Percentiles rank a stretch among this genome's conserved stretches.
Evolutionary conservation across 768 basidiomycete species (phyloP).

Genomic region (Filobasidium floriforme): DNA sequence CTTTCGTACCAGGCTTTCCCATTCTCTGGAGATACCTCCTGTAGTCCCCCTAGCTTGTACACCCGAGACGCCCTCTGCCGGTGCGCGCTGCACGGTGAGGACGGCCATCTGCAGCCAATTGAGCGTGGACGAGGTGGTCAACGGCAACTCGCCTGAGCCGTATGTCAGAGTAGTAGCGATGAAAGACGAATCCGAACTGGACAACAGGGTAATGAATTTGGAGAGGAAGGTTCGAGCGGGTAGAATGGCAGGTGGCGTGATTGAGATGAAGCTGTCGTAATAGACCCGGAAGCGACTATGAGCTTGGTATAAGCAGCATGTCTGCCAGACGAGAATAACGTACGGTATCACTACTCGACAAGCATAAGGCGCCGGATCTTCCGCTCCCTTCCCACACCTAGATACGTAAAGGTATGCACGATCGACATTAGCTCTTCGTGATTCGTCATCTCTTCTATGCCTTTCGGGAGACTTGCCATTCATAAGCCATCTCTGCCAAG

Average conservation of each 20-base stretch:
- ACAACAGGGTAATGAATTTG: conserved; percentile 63
- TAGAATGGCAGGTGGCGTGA: conserved; percentile 81
- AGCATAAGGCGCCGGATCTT: conserved; percentile 66
- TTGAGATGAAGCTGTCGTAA: conserved; percentile 49
- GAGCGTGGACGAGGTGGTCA: conserved; percentile 66
- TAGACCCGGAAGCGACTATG: not conserved
- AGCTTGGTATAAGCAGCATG: not conserved
- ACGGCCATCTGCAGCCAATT: conserved; percentile 90
- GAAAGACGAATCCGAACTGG: conserved; percentile 49
- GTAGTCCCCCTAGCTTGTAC: conserved; percentile 67
- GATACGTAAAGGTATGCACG: not conserved
- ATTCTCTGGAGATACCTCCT: conserved; percentile 52
- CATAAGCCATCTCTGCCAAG: conserved; percentile 75
- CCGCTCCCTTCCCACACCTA: conserved; percentile 44
- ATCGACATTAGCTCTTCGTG: not conserved
- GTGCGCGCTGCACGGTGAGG: conserved; percentile 67
- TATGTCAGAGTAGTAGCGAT: conserved; percentile 30
- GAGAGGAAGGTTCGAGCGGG: conserved; percentile 85
- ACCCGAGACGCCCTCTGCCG: conserved; percentile 54
- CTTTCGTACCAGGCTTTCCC: conserved; percentile 74
- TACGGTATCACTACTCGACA: conserved; percentile 79
- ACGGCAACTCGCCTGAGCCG: conserved; percentile 52
- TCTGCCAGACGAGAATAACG: conserved; percentile 28
- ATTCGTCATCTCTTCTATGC: not conserved
- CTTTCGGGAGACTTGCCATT: conserved; percentile 54